Conservation (phyloP, 352 stramenopile genomes). For the Phytophthora ramorum region DNA sequence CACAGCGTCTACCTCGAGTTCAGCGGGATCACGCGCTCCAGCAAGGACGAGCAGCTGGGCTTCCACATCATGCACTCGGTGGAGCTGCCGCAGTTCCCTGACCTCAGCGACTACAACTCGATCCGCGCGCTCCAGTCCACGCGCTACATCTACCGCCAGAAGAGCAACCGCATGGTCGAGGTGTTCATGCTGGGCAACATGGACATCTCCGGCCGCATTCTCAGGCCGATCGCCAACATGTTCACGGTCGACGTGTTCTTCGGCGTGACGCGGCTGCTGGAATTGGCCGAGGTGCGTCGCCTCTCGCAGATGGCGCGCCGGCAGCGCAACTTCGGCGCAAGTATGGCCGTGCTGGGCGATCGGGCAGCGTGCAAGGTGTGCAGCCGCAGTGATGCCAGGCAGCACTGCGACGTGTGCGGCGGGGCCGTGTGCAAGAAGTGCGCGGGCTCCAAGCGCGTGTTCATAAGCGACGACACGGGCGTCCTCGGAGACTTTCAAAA, state of each 20-base stretch:
- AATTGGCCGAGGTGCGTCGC: slow-evolving; percentile 59
- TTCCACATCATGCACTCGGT: slow-evolving; percentile 80
- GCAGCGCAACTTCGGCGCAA: slow-evolving; percentile 36
- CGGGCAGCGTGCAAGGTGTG: slow-evolving; percentile 40
- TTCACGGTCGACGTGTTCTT: slow-evolving; percentile 55
- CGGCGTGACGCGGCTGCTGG: slow-evolving; percentile 50
- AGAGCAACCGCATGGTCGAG: slow-evolving; percentile 53
- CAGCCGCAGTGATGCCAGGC: slow-evolving; percentile 38
- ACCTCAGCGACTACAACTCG: slow-evolving; percentile 58
- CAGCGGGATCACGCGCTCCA: slow-evolving; percentile 49
- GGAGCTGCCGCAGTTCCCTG: slow-evolving; percentile 60
- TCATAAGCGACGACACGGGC: slow-evolving; percentile 45
- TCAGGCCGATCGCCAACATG: slow-evolving; percentile 48
- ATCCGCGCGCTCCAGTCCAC: slow-evolving; percentile 59
- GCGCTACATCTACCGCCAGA: slow-evolving; percentile 66
- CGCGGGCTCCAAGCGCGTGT: slow-evolving; percentile 50
- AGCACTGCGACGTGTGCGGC: slow-evolving; percentile 55
- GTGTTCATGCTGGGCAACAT: slow-evolving; percentile 72
- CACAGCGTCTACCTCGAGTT: slow-evolving; percentile 71
- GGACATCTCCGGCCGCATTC: slow-evolving; percentile 50
- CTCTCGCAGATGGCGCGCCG: slow-evolving; percentile 60
- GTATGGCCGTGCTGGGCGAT: slow-evolving; percentile 24
- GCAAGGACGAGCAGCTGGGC: slow-evolving; percentile 56
- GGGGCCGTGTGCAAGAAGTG: slow-evolving; percentile 58
- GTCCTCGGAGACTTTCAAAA: slow-evolving; percentile 58